Evolutionary conservation across 129 eudicot genomes (phyloP), one percentile per base, ranked within the genome.

Genomic region (Flaveria linearis): DNA sequence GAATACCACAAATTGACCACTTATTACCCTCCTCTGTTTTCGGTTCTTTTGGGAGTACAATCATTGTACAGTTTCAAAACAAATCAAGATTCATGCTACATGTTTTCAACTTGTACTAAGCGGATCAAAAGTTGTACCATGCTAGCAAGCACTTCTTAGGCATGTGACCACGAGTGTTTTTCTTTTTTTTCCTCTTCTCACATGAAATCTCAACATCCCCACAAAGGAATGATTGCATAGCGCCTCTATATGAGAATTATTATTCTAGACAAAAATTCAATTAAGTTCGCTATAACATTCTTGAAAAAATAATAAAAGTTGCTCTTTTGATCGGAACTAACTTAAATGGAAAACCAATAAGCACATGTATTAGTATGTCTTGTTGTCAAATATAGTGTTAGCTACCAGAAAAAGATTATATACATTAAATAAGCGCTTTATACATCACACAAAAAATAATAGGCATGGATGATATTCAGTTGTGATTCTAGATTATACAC

Each of bases 81-180:
- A 13, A 25, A 60, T 7, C 67, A 61, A 23, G 17, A n/a, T 60
- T 23, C 66, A 60, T 25, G 66, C 15, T 25, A 60, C 39, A 23
- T 60, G 39, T 61, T 61, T 61, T 12, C 41, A 61, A 61, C 67
- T 61, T 61, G 67, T 61, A 61, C 67, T 26, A 12, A 61, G 9
- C 26, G 22, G 25, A 64, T 64, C 69, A 64, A 64, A 64, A 64
- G 47, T 64, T 64, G 69, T 64, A 15, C 69, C 69, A 64, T 33
- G 13, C 20, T 26, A 28, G 18, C 68, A 62, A 62, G 16, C 6
- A 30, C 11, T 62, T 62, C 43, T 26, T 26, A 26, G 45, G 68
- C 68, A 33, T 62, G 43, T 11, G 2, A 28, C 43, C 68, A 62
- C 68, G 43, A 26, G 42, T 62, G 68, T 42, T 2, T 33, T 20